Evolutionary conservation across 305 asterid genomes (phyloP), one percentile per base, ranked within the genome.

Genomic region (Lippia alba): DNA sequence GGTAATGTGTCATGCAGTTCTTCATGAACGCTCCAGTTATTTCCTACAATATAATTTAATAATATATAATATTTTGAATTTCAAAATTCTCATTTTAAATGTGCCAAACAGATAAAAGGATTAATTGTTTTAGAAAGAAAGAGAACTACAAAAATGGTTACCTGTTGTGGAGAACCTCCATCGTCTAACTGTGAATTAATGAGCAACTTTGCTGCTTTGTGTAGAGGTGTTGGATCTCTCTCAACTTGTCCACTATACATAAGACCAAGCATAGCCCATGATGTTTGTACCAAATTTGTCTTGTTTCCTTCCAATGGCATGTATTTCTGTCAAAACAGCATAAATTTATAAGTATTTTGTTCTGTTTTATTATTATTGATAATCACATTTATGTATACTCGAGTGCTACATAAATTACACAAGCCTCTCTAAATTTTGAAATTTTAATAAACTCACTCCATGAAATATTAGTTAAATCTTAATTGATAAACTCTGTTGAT

Each of bases 261-360:
- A 16, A 89, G 89, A 15, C 96, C 92, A 10, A 91, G 84, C 97
- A 91, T 91, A 24, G 95, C 97, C 96, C 97, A 91, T 8, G 96
- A 83, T 50, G 96, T 91, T 61, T 89, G 96, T 15, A 89, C 96
- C 45, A 91, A 67, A 69, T 91, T 91, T 36, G 96, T 91, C 15
- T 85, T 71, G 46, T 87, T 87, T 64, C 86, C 94, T 73, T 86
- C 91, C n/a, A 91, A 46, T 10, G 97, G 96, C 32, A 75, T 89
- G 83, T 80, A 91, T 84, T 81, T 91, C 96, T 89, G 83, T 68
- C 69, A 30, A 51, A 56, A n/a, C 10, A 65, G 10, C 44, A n/a
- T n/a, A n/a, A n/a, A n/a, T n/a, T n/a, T n/a, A n/a, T n/a, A n/a
- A n/a, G n/a, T n/a, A n/a, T n/a, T n/a, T n/a, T n/a, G n/a, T n/a